Evolutionary conservation across 2,329 filamentous ascomycete genomes (phyloP), one percentile per base, ranked within the genome.

Genomic region (Plenodomus tracheiphilus): DNA sequence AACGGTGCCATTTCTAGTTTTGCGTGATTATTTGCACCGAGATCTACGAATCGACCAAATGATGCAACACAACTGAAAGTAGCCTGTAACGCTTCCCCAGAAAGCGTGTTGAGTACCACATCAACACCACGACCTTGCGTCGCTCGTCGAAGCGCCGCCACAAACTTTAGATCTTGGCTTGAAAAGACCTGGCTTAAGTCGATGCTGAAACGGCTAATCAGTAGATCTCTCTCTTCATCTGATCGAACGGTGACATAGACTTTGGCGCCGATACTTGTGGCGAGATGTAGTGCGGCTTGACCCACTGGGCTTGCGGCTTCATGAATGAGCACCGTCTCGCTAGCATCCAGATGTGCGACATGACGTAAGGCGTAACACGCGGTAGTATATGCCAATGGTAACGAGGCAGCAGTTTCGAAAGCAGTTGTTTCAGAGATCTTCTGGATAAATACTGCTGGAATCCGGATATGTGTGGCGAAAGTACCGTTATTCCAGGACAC

Each of bases 31-130:
- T 43, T 37, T 3, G 44, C 8, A 20, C 54, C 47, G 8, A 66
- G 53, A 36, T 67, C 57, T 4, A 65, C 19, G 11, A 65, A 56
- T 17, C 40, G 41, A 11, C 64, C 64, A 41, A 56, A 53, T 19
- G 54, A 39, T 0, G 77, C 77, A 2, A 81, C 62, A 39, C 75
- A 78, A 4, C 69, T 57, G 74, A 76, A 81, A 0, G 74, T 76
- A 0, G 70, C 70, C 2, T 58, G 57, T 1, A 73, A 52, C 3
- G 54, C 38, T n/a, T 66, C 57, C 1, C 69, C 70, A 20, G 57
- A 46, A 0, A 62, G 35, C 1, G 50, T 52, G 51, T 73, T 74
- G 3, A 62, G 19, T 0, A 70, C 55, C 1, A 68, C 58, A 48
- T 74, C 69, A 5, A 72, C 59, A 13, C 71, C 71, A 6, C 53